Evolutionary conservation across 352 stramenopile genomes (phyloP), one percentile per base, ranked within the genome.

Genomic region (Phytophthora multivora): DNA sequence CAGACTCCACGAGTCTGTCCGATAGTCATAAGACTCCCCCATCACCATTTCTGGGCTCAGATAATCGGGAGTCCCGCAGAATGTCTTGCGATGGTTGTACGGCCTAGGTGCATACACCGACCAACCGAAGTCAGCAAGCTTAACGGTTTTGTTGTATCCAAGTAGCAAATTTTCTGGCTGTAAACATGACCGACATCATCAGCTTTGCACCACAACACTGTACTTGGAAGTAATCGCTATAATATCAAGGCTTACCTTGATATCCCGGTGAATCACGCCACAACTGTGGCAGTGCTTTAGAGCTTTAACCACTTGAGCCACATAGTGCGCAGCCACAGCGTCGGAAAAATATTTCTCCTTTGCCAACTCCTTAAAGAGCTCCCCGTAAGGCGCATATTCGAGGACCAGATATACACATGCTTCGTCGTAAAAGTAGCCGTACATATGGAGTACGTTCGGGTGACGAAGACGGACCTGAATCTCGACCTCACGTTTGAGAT

Each of bases 111-210:
- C 88, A 54, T 93, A 80, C 5, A 95, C 84, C 2, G 88, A 92
- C 83, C 88, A 93, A 7, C 88, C 88, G 38, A 96, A 96, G 57
- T 96, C 88, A 28, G 88, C 88, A 36, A 96, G 72, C 59, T 96
- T 96, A 41, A 96, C 77, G 5, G 73, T 83, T 50, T 89, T 72
- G 31, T 93, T 88, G 26, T 73, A 66, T 11, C 83, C 87, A 33
- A 96, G 55, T 12, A 96, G 59, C 2, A 96, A 54, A 59, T 96
- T 96, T 50, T 96, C 87, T 16, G 86, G 87, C 85, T 95, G 43
- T 1, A 55, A 36, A 46, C 3, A 60, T 38, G 12, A 55, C 3
- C 21, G 15, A 49, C 26, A 35, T 12, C 35, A 18, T 63, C 19
- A 65, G 40, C 42, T 33, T 45, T 7, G 19, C 26, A 54, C 18